phyloP scores from a whole-genome alignment of 495 filamentous ascomycete species.

The Oidiodendron maius region DNA sequence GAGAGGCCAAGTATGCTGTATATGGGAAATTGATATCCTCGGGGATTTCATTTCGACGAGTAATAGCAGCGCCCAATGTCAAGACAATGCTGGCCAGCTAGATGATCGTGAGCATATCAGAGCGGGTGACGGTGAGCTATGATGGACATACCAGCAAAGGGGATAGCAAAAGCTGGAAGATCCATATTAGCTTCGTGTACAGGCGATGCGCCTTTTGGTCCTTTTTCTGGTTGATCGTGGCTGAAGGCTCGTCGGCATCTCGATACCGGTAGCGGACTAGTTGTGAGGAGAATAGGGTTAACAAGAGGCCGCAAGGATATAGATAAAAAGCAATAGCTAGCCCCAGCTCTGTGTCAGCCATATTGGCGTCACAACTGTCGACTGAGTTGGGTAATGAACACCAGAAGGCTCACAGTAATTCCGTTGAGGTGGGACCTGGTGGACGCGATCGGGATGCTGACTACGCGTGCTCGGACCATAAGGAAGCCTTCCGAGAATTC shows the following conservation, averaged over 20 bases:
- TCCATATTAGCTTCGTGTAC: constrained; percentile 24
- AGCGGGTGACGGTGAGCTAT: background rate
- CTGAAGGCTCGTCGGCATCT: constrained; percentile 8
- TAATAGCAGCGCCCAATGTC: constrained; percentile 20
- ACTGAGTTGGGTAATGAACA: constrained; percentile 6
- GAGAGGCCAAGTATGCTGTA: constrained; percentile 24
- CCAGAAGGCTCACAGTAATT: too few relatives aligned
- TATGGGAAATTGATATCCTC: constrained; percentile 24
- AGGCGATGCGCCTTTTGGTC: constrained; percentile 19
- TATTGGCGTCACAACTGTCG: constrained; percentile 2
- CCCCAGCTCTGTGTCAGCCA: constrained; percentile 18
- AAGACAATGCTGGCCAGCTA: constrained; percentile 23
- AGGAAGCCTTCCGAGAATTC: background rate
- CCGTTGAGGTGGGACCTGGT: background rate
- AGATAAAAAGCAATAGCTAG: constrained; percentile 26
- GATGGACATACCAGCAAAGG: constrained; percentile 19
- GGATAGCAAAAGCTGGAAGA: constrained; percentile 18
- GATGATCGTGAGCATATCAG: constrained; percentile 5
- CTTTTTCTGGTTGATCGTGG: constrained; percentile 19
- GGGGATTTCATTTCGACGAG: constrained; percentile 10
- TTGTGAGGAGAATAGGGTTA: constrained; percentile 22
- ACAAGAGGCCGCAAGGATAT: constrained; percentile 26
- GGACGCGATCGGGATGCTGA: constrained; percentile 2
- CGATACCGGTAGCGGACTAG: constrained; percentile 23
- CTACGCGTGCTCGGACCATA: constrained; percentile 2